Conservation (phyloP, 2,329 filamentous ascomycete species). For the Penicillium sp. region DNA sequence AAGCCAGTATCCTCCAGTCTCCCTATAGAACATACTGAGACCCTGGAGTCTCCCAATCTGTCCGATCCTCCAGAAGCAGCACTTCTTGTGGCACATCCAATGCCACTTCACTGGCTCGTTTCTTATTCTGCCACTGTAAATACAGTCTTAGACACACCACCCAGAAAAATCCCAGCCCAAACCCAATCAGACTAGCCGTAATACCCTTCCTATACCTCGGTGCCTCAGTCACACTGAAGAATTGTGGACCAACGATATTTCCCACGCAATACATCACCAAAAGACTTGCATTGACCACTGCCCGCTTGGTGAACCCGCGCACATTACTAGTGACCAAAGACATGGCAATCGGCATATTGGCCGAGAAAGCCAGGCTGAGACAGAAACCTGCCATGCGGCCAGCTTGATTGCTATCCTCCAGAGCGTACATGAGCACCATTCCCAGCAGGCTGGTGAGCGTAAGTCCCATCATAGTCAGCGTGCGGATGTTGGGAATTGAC, state of each 20-base stretch:
- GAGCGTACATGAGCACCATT: neutral
- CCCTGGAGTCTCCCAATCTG: neutral
- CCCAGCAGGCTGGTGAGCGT: neutral
- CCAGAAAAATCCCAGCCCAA: neutral
- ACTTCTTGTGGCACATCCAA: neutral
- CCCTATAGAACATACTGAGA: slow-evolving; percentile 2
- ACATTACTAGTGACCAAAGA: slow-evolving; percentile 15
- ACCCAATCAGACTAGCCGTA: slow-evolving; percentile 5
- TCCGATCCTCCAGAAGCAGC: neutral
- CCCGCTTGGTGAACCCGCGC: slow-evolving; percentile 19
- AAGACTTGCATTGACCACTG: slow-evolving; percentile 35
- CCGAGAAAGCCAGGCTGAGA: slow-evolving; percentile 15
- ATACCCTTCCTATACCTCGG: slow-evolving; percentile 9
- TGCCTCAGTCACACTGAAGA: slow-evolving; percentile 12
- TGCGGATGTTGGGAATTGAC: neutral
- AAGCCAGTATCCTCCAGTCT: neutral
- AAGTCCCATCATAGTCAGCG: neutral
- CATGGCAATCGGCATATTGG: slow-evolving; percentile 4
- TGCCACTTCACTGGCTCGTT: neutral
- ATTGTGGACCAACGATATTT: slow-evolving; percentile 17
- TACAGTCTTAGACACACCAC: neutral
- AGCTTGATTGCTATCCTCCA: neutral
- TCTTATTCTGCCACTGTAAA: neutral
- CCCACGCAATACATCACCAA: slow-evolving; percentile 37
- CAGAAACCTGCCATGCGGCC: slow-evolving; percentile 13